Conservation (phyloP, 2,329 filamentous ascomycete genomes). For the Ophiostoma novo-ulmi region DNA sequence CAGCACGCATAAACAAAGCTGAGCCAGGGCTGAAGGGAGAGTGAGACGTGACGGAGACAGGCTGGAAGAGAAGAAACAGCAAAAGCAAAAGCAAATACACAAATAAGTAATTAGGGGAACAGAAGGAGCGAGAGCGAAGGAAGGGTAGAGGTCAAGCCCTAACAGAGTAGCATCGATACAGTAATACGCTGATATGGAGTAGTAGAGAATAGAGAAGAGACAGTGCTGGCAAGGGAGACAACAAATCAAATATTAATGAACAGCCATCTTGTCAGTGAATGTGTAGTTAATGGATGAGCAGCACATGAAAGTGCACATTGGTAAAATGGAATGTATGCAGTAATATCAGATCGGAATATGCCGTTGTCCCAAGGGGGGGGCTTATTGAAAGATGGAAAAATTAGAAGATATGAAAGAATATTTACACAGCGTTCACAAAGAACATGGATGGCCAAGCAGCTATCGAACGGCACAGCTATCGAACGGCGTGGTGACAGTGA, state of each 20-base stretch:
- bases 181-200: neutral
- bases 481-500: neutral
- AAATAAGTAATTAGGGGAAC: neutral
- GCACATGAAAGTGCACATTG: neutral
- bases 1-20: neutral
- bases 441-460: neutral
- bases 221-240: neutral
- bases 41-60: constrained; percentile 12
- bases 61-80: neutral
- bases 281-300: neutral
- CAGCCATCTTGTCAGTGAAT: neutral
- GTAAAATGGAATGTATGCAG: neutral
- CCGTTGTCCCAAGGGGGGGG: neutral
- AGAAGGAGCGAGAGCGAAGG: neutral
- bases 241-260: neutral
- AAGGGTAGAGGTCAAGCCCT: neutral
- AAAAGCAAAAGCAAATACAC: neutral
- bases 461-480: neutral
- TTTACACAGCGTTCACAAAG: neutral
- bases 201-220: too few species aligned
- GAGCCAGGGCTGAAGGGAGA: constrained; percentile 1
- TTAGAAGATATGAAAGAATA: too few species aligned
- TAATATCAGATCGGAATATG: neutral
- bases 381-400: neutral
- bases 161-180: neutral